Conservation (phyloP, 2,329 filamentous ascomycete genomes). For the Ophiosphaerella korrae region DNA sequence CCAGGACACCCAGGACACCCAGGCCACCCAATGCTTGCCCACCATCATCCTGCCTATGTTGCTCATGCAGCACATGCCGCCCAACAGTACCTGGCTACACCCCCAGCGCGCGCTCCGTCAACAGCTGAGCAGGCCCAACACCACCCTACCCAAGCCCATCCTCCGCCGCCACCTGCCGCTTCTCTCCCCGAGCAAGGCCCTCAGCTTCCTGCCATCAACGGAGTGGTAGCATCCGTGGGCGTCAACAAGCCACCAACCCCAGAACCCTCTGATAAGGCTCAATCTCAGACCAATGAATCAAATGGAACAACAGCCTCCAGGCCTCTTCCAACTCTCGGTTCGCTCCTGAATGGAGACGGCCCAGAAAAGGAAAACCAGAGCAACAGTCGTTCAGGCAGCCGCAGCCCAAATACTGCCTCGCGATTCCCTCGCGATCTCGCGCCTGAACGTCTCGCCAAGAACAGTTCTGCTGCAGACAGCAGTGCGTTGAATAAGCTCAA, state of each 20-base stretch:
- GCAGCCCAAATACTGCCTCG: constrained; percentile 45
- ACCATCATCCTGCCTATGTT: constrained; percentile 34
- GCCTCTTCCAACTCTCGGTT: constrained; percentile 54
- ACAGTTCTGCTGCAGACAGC: constrained; percentile 38
- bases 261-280: constrained; percentile 46
- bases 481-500: constrained; percentile 42
- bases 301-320: constrained; percentile 35
- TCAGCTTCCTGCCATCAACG: constrained; percentile 44
- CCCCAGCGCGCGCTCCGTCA: constrained; percentile 49
- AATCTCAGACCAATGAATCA: constrained; percentile 49
- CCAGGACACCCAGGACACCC: constrained; percentile 37
- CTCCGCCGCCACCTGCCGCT: constrained; percentile 23
- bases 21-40: constrained; percentile 33
- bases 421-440: constrained; percentile 39
- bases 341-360: constrained; percentile 40
- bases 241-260: constrained; percentile 38
- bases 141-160: constrained; percentile 40
- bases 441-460: constrained; percentile 38
- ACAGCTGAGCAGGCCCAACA: constrained; percentile 47
- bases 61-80: constrained; percentile 36
- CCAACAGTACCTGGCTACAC: constrained; percentile 43
- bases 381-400: constrained; percentile 49
- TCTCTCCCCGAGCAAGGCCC: constrained; percentile 41
- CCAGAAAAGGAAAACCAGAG: constrained; percentile 36
- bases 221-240: constrained; percentile 22